phyloP scores from a whole-genome alignment of 2,329 filamentous ascomycete genomes.

The Cladosporium sp. region DNA sequence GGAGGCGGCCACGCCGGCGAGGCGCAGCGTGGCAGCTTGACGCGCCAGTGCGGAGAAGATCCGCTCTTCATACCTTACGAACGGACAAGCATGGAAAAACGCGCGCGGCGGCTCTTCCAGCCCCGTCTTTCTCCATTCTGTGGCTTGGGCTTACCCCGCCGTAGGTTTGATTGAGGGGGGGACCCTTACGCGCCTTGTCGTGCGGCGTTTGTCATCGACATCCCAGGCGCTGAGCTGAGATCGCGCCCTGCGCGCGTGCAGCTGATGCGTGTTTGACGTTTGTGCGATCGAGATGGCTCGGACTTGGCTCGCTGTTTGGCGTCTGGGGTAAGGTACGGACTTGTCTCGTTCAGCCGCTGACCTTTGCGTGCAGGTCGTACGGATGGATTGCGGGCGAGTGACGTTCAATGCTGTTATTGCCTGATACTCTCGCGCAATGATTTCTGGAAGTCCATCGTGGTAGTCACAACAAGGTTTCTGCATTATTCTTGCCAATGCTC shows the following conservation, averaged over 20 bases:
- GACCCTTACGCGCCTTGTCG: background rate
- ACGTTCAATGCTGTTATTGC: background rate
- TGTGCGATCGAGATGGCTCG: background rate
- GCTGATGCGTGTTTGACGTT: no score
- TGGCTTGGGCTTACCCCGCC: constrained; percentile 5
- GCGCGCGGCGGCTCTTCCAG: background rate
- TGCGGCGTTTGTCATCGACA: background rate
- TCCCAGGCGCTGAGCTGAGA: background rate
- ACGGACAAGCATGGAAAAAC: no score
- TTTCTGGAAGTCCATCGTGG: background rate
- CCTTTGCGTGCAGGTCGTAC: background rate
- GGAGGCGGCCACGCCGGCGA: no score
- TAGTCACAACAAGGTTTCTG: background rate
- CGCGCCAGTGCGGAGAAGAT: no score
- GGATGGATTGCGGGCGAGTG: background rate
- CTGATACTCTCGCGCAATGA: background rate
- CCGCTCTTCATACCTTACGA: no score
- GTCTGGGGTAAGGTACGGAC: background rate
- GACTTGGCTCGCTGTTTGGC: background rate
- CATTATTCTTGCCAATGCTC: background rate
- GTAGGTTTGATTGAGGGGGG: background rate
- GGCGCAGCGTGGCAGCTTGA: no score
- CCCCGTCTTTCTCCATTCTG: background rate
- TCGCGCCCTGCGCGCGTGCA: background rate
- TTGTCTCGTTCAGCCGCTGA: background rate